These are phyloP conservation scores for Acacia acuminata DNA, from an alignment of 306 rosid genomes.

Conservation along the genomic window DNA sequence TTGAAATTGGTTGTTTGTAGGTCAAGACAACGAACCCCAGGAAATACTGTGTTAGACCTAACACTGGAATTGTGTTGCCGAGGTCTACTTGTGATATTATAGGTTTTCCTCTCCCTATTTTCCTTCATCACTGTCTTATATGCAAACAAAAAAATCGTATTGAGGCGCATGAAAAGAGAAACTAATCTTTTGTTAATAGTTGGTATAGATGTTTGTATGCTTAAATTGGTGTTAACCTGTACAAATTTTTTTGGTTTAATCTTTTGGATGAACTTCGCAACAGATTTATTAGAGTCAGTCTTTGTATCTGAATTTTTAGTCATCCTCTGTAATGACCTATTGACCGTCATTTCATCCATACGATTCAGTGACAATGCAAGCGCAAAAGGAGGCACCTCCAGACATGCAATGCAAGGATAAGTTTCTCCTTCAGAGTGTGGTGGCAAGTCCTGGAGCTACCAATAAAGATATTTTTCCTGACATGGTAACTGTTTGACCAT, in stretches of 20 bases:
- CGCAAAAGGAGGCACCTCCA: constrained; percentile 75
- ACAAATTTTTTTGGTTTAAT: background rate
- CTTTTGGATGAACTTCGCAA: background rate
- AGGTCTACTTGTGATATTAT: constrained; percentile 79
- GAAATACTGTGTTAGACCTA: constrained; percentile 96
- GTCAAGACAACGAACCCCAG: constrained; percentile 94
- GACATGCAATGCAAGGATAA: constrained; percentile 95
- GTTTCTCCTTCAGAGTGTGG: constrained; percentile 85
- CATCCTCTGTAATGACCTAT: constrained; percentile 3
- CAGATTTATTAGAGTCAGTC: background rate
- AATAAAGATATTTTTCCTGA: constrained; percentile 68
- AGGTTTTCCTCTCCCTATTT: constrained; percentile 51
- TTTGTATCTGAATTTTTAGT: background rate
- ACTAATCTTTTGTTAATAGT: constrained; percentile 16
- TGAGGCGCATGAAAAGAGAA: constrained; percentile 14
- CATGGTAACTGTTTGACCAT: constrained; percentile 51
- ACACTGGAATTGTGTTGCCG: constrained; percentile 86
- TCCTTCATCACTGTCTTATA: background rate
- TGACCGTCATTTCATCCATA: constrained; percentile 10
- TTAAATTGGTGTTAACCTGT: constrained; percentile 1
- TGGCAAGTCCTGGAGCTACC: constrained; percentile 56
- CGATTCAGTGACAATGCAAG: constrained; percentile 85
- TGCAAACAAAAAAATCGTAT: background rate
- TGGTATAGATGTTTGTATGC: background rate
- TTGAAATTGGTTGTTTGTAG: constrained; percentile 50